phyloP scores from a whole-genome alignment of 106 monocot genomes.

The Dendrobium catenatum region DNA sequence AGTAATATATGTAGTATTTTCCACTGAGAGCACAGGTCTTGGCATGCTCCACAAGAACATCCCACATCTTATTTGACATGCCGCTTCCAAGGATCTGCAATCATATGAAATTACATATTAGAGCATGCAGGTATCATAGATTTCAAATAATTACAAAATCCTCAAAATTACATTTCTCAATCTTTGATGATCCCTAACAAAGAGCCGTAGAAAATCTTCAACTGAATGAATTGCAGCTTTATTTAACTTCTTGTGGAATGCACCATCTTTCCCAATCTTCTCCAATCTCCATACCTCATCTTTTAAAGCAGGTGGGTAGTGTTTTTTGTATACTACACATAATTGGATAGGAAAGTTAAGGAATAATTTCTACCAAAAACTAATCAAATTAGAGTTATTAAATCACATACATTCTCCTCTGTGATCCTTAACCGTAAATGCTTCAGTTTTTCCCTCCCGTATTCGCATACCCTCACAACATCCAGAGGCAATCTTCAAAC shows the following conservation, averaged over 20 bases:
- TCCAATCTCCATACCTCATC: conserved; percentile 99
- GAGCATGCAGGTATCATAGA: neutral
- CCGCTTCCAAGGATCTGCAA: conserved; percentile 79
- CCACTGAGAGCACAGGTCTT: conserved; percentile 88
- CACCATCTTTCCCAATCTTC: conserved; percentile 95
- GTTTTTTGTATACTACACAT: conserved; percentile 91
- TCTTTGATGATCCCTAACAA: conserved; percentile 61
- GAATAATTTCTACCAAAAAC: neutral
- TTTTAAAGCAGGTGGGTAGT: conserved; percentile 86
- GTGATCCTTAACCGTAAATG: conserved; percentile 75
- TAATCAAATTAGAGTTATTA: neutral
- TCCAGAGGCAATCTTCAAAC: conserved; percentile 49
- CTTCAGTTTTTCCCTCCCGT: conserved; percentile 78
- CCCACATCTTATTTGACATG: conserved; percentile 99
- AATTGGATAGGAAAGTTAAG: conserved; percentile 7
- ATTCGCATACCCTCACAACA: conserved; percentile 50
- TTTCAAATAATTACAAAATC: neutral
- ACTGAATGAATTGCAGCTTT: conserved; percentile 54
- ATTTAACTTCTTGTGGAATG: conserved; percentile 89
- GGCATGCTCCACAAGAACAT: conserved; percentile 83
- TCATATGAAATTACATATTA: conserved; percentile 6
- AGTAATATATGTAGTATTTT: conserved; percentile 78
- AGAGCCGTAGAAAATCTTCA: conserved; percentile 82
- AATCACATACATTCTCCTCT: conserved; percentile 69
- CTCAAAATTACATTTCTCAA: conserved; percentile 59